A percentile compares a stretch with the other conserved stretches of the same genome.
These are phyloP conservation scores for Prunus kanzakura DNA, from an alignment of 306 rosid genomes.

Conservation along the genomic window DNA sequence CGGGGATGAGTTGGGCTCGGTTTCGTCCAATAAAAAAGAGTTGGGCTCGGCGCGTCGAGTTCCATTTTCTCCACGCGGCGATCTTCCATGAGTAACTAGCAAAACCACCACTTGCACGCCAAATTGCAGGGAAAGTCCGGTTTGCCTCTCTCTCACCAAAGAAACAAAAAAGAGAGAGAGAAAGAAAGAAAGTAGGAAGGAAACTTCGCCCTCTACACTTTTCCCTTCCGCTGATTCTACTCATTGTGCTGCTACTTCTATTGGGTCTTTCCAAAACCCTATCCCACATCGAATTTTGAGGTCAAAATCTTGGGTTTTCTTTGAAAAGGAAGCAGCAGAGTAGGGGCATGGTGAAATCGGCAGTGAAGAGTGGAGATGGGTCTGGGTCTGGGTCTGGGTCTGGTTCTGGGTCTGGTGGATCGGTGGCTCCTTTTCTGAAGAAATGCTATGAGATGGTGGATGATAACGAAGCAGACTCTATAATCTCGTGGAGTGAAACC, in stretches of 20 bases:
- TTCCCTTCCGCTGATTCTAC: background rate
- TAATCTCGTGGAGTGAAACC: slow-evolving; percentile 55
- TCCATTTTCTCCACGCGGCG: no score
- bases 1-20: background rate
- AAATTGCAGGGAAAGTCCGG: background rate
- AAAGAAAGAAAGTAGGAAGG: background rate
- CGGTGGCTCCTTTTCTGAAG: slow-evolving; percentile 66
- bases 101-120: background rate
- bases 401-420: background rate
- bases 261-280: background rate
- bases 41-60: background rate
- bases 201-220: background rate
- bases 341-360: slow-evolving; percentile 54
- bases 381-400: slow-evolving; percentile 1
- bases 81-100: background rate
- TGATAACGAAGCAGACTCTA: slow-evolving; percentile 45
- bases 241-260: background rate
- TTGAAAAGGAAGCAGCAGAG: background rate
- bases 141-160: background rate
- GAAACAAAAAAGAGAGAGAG: background rate
- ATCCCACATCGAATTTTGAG: background rate
- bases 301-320: background rate
- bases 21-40: background rate
- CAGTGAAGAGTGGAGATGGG: slow-evolving; percentile 33
- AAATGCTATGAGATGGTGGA: slow-evolving; percentile 82